phyloP scores from a whole-genome alignment of 129 eudicot species.

The Flaveria sonorensis region DNA sequence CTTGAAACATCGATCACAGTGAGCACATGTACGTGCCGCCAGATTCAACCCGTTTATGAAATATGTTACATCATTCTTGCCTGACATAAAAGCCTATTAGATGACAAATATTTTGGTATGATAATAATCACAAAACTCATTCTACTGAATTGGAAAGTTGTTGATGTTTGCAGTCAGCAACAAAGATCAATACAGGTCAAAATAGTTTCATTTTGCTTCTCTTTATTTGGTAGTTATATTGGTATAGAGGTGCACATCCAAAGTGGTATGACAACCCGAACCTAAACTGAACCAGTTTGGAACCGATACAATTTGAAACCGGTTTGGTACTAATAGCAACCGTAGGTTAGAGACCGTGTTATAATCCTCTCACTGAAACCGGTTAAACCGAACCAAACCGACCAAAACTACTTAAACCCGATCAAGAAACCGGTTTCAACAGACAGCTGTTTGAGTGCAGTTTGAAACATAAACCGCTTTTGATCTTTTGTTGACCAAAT shows the following conservation, averaged over 20 bases:
- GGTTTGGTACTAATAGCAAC: too few relatives aligned
- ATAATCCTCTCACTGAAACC: too few relatives aligned
- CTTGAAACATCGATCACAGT: slow-evolving; percentile 31
- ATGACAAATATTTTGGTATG: slow-evolving; percentile 21
- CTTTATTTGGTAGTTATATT: neutral
- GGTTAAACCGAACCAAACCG: too few relatives aligned
- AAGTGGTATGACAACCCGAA: too few relatives aligned
- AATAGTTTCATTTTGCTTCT: slow-evolving; percentile 8
- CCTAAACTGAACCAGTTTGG: too few relatives aligned
- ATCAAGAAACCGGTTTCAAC: too few relatives aligned
- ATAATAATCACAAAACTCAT: slow-evolving; percentile 35
- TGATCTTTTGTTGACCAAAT: too few relatives aligned
- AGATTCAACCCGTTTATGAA: slow-evolving; percentile 21
- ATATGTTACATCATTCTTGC: slow-evolving; percentile 24
- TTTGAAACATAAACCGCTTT: too few relatives aligned
- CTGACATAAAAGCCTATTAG: slow-evolving; percentile 28
- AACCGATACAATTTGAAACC: too few relatives aligned
- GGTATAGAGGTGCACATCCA: neutral
- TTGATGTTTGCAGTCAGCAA: slow-evolving; percentile 22
- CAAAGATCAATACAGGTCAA: slow-evolving; percentile 6
- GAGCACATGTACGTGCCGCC: slow-evolving; percentile 3
- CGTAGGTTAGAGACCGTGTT: too few relatives aligned
- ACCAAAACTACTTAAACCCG: too few relatives aligned
- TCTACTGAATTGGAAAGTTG: slow-evolving; percentile 2
- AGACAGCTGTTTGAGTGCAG: too few relatives aligned